Evolutionary conservation across 2,329 filamentous ascomycete genomes (phyloP).

Genomic region (Cladosporium oxysporum): DNA sequence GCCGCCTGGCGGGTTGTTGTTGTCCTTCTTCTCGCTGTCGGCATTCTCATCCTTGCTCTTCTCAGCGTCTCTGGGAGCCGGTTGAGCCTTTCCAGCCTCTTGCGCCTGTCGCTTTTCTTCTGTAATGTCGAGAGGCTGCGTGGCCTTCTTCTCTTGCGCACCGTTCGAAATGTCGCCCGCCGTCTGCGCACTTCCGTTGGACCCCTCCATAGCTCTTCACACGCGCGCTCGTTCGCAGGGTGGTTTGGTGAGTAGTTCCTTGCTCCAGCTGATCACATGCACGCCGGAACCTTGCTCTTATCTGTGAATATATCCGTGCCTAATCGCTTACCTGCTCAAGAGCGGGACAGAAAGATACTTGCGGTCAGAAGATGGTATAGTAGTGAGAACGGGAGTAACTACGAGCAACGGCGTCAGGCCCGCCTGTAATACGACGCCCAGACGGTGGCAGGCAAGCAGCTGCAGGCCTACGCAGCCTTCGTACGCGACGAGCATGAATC

Average conservation of each 20-base stretch:
- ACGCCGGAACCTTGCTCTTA: background rate
- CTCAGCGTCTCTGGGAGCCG: slow-evolving; percentile 14
- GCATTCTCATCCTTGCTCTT: slow-evolving; percentile 14
- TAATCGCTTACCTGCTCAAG: background rate
- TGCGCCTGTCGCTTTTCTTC: slow-evolving; percentile 24
- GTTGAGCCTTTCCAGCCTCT: slow-evolving; percentile 12
- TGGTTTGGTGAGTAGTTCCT: background rate
- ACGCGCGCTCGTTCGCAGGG: background rate
- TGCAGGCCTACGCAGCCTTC: slow-evolving; percentile 2
- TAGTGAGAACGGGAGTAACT: background rate
- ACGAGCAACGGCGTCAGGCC: background rate
- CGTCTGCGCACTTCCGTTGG: background rate
- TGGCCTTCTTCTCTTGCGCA: background rate
- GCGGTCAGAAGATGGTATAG: background rate
- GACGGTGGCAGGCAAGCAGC: background rate
- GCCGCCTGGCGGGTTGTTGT: slow-evolving; percentile 66
- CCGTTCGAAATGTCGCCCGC: background rate
- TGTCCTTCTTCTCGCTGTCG: slow-evolving; percentile 25
- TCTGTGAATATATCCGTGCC: background rate
- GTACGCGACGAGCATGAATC: slow-evolving; percentile 5
- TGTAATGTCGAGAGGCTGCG: slow-evolving; percentile 11
- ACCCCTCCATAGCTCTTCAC: slow-evolving; percentile 12
- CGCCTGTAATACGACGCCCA: background rate
- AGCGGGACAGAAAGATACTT: background rate
- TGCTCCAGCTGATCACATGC: background rate